Base-by-base conservation (phyloP, 169 alveolate species). In the Plasmodium ovale region DNA sequence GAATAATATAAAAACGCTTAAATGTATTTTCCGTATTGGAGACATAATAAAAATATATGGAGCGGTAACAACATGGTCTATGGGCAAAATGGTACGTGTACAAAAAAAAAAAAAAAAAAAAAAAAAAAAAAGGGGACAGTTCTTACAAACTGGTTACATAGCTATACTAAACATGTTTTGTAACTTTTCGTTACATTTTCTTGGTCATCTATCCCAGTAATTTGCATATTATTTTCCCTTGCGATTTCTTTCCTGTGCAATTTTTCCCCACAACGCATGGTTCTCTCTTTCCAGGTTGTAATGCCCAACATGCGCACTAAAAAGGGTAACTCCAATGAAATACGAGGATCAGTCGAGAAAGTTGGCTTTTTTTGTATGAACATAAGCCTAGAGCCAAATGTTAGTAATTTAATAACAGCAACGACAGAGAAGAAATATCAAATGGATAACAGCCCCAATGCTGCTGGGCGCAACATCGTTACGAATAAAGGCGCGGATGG, bases 61-160 rank as follows among this genome's bases (percentile, higher is more conserved):
- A 19, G 92, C 94, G 25, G 85, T 59, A 29, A 93, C 96, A 16
- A 87, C 94, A 1, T 93, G 96, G 96, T 93, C 96, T 5, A 94
- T 92, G 92, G 96, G 96, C 1, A 92, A 92, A 84, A 82, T 93
- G 94, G 96, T 93, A 35, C 19, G 54, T 12, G 73, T 42, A 10
- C 1, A 42, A 42, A 42, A 42, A 10, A 0, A 42, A 14, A 42
- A 42, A 42, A 42, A 42, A 0, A 0, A 10, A 0, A 42, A 0
- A 42, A 42, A 42, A 0, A 0, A 10, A 14, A 42, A 42, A 42
- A 42, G 14, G 14, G 53, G 7, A 14, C 7, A 0, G 14, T 14
- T 14, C 19, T 14, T 0, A 42, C 14, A 10, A 14, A 10, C 53
- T 42, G 7, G 14, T 9, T 16, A 16, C 27, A 12, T n/a, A 12